Evolutionary conservation across 1,284 basidiomycete genomes (phyloP).

Genomic region (Ustilago nuda): DNA sequence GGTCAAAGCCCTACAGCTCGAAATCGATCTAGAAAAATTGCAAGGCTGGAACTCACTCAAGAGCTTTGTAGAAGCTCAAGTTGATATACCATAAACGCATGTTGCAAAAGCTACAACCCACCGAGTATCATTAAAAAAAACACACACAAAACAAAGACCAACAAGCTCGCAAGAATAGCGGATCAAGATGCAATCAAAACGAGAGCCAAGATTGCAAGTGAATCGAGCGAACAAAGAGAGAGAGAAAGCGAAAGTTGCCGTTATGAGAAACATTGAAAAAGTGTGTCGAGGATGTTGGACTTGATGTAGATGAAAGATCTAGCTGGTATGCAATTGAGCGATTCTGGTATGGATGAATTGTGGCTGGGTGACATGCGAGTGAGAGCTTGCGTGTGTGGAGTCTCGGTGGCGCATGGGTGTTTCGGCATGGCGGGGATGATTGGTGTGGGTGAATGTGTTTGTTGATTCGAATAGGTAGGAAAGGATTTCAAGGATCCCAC

Average conservation of each 20-base stretch:
- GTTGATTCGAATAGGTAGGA: background rate
- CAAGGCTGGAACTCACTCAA: conserved; percentile 19
- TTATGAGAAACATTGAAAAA: background rate
- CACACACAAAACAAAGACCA: background rate
- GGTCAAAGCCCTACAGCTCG: conserved; percentile 6
- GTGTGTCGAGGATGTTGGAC: background rate
- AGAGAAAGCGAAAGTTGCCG: background rate
- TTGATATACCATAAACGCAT: conserved; percentile 2
- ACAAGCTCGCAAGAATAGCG: background rate
- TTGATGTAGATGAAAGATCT: background rate
- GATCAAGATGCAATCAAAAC: conserved; percentile 10
- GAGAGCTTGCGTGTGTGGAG: conserved; percentile 24
- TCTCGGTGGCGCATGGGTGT: background rate
- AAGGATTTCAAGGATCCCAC: conserved; percentile 26
- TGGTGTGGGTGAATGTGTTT: background rate
- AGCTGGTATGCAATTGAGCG: conserved; percentile 1
- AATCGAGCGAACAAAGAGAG: background rate
- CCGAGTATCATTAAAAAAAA: background rate
- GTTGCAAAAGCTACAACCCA: background rate
- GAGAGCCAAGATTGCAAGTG: conserved; percentile 1
- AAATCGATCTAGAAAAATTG: conserved; percentile 12
- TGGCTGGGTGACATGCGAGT: too few species aligned
- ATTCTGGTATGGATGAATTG: background rate
- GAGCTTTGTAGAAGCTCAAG: conserved; percentile 12
- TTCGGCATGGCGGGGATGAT: background rate